Evolutionary conservation across 306 rosid genomes (phyloP), one percentile per base, ranked within the genome.

Genomic region (Prunus salicina): DNA sequence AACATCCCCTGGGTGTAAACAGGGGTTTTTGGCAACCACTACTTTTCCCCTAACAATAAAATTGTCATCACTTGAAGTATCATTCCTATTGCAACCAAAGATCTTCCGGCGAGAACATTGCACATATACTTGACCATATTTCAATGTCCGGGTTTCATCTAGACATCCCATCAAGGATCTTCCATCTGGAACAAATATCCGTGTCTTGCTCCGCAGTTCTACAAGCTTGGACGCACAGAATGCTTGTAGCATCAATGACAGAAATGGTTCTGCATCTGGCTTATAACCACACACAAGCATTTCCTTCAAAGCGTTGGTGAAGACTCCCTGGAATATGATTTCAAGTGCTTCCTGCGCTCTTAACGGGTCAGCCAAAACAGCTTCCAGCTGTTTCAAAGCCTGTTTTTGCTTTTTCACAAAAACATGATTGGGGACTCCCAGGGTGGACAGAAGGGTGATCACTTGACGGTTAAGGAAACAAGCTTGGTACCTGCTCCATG

Each of bases 91-190:
- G 47, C 28, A 32, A 24, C 13, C 34, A 20, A 77, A 74, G 69
- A 56, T 19, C 30, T n/a, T 19, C 2, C 47, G 65, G 61, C 2
- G 18, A 67, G 86, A 81, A 56, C 80, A 71, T 11, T 69, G 86
- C 46, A 82, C 81, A 67, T 82, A 87, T 53, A 84, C 84, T 12
- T 84, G 78, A 2, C 90, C 88, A 57, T 87, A 84, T 43, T 82
- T 70, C 20, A 87, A 30, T 3, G 75, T 77, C 4, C 73, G 69
- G 0, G 90, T 87, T 71, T 87, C 90, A 32, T 84, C 90, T 1
- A 87, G 47, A 51, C 88, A 82, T 25, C 90, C 90, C 78, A 84
- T 79, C 84, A 87, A 58, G 5, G 65, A 64, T 75, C 88, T 79
- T 71, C 90, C 90, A 11, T 56, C 56, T 0, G 78, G 78, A 51